Conservation (phyloP, 2,329 filamentous ascomycete genomes). For the Taxawa tesnikishii region DNA sequence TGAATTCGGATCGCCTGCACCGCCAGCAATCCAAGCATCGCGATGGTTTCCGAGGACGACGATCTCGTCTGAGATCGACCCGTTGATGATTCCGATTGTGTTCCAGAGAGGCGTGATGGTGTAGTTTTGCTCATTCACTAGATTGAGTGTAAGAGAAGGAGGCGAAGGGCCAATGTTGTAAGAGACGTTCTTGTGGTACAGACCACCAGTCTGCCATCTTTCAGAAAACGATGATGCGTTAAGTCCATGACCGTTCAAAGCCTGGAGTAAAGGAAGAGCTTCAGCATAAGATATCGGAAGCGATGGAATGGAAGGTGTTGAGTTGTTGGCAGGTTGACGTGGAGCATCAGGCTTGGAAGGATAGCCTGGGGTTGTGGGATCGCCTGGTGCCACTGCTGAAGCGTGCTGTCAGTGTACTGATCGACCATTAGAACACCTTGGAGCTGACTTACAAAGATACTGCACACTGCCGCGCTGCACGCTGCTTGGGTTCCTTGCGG, state of each 20-base stretch:
- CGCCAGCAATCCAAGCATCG: constrained; percentile 43
- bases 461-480: constrained; percentile 35
- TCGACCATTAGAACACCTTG: constrained; percentile 19
- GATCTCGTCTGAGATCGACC: constrained; percentile 46
- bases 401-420: constrained; percentile 8
- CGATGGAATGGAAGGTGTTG: constrained; percentile 77
- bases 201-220: constrained; percentile 15
- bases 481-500: constrained; percentile 31
- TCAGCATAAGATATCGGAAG: constrained; percentile 83
- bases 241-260: constrained; percentile 85
- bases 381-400: constrained; percentile 24
- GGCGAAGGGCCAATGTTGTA: constrained; percentile 82
- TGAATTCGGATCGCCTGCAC: constrained; percentile 40
- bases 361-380: constrained; percentile 78
- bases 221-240: constrained; percentile 71
- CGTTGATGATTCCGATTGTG: constrained; percentile 56
- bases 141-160: constrained; percentile 44
- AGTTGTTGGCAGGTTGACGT: constrained; percentile 51
- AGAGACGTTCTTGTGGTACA: constrained; percentile 47
- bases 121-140: constrained; percentile 65
- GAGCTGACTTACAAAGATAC: constrained; percentile 35
- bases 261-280: constrained; percentile 74
- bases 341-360: constrained; percentile 83
- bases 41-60: constrained; percentile 41
- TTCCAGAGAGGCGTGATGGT: constrained; percentile 74